These are phyloP conservation scores for Geosmithia morbida DNA, from an alignment of 2,329 filamentous ascomycete species.

Conservation along the genomic window DNA sequence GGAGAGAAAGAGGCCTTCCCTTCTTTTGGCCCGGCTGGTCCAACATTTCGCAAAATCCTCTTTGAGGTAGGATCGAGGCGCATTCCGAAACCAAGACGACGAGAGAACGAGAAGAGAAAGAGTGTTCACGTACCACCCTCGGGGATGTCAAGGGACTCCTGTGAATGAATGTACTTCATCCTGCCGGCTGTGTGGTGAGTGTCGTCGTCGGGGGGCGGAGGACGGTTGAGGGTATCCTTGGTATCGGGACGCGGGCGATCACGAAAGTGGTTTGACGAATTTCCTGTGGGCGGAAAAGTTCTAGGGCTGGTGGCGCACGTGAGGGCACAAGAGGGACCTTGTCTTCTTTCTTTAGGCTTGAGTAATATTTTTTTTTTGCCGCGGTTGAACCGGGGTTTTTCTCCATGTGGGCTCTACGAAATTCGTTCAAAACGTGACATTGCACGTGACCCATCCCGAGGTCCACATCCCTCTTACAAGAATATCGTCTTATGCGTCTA, in stretches of 20 bases:
- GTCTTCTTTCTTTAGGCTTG: neutral
- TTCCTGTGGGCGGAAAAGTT: slow-evolving; percentile 29
- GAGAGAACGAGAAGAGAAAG: slow-evolving; percentile 5
- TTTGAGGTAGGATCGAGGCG: neutral
- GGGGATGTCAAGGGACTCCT: slow-evolving; percentile 90
- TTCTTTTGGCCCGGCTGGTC: neutral
- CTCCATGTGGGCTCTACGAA: neutral
- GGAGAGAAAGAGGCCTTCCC: neutral
- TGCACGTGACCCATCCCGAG: slow-evolving; percentile 7
- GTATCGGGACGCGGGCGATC: slow-evolving; percentile 10
- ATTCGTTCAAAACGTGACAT: slow-evolving; percentile 4
- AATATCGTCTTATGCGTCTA: neutral
- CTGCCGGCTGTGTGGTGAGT: slow-evolving; percentile 47
- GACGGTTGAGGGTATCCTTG: slow-evolving; percentile 23
- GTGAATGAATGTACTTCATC: slow-evolving; percentile 99
- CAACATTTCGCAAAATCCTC: neutral
- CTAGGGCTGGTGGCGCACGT: slow-evolving; percentile 24
- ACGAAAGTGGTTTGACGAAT: slow-evolving; percentile 20
- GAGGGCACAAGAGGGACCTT: slow-evolving; percentile 11
- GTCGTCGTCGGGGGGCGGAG: slow-evolving; percentile 5
- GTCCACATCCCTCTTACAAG: slow-evolving; percentile 1
- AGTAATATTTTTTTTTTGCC: slow-evolving; percentile 3
- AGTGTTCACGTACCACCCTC: slow-evolving; percentile 70
- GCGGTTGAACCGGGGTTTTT: slow-evolving; percentile 11
- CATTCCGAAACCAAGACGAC: neutral